phyloP scores from a whole-genome alignment of 2,329 filamentous ascomycete species.

The Trichophyton benhamiae region DNA sequence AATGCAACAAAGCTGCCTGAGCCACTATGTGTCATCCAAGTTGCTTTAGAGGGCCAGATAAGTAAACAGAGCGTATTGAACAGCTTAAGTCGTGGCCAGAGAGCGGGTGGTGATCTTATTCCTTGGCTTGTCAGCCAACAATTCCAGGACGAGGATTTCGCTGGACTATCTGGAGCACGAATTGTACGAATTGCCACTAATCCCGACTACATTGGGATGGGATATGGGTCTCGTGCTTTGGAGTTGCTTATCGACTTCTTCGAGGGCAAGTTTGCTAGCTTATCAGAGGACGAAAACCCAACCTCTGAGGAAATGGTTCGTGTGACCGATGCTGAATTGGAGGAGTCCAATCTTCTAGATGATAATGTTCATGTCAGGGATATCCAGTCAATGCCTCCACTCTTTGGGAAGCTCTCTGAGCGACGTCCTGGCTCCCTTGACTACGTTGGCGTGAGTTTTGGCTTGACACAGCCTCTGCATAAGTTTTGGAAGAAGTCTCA shows the following conservation, averaged over 20 bases:
- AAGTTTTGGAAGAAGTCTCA: slow-evolving; percentile 90
- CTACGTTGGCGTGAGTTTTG: slow-evolving; percentile 92
- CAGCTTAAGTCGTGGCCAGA: slow-evolving; percentile 74
- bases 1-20: slow-evolving; percentile 70
- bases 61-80: slow-evolving; percentile 86
- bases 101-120: slow-evolving; percentile 84
- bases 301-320: slow-evolving; percentile 53
- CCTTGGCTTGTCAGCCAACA: slow-evolving; percentile 97
- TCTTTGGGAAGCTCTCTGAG: slow-evolving; percentile 81
- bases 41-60: slow-evolving; percentile 88
- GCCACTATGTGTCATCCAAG: slow-evolving; percentile 86
- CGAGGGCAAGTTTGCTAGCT: slow-evolving; percentile 75
- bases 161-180: slow-evolving; percentile 78
- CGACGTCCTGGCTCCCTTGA: slow-evolving; percentile 68
- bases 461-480: slow-evolving; percentile 72
- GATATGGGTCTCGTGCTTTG: slow-evolving; percentile 81
- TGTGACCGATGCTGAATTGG: slow-evolving; percentile 70
- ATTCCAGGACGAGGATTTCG: slow-evolving; percentile 96
- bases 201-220: slow-evolving; percentile 83
- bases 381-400: slow-evolving; percentile 78
- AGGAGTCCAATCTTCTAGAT: slow-evolving; percentile 60
- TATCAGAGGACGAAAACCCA: slow-evolving; percentile 57
- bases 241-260: slow-evolving; percentile 85
- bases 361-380: slow-evolving; percentile 86
- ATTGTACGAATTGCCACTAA: slow-evolving; percentile 93